Conservation (phyloP, 148 eudicot species). For the Cornus controversa region DNA sequence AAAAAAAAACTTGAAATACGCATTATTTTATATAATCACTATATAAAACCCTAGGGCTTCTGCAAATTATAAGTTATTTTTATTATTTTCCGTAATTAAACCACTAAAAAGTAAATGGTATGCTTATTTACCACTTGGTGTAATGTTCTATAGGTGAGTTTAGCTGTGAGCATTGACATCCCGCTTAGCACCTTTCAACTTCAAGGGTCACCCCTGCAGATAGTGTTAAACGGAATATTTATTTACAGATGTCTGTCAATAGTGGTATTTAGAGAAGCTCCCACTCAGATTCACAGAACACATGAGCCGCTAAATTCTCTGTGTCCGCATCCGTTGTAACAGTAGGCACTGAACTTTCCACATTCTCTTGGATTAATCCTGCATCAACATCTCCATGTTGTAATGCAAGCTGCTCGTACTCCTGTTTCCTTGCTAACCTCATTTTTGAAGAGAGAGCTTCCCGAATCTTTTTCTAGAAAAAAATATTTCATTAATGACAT, state of each 20-base stretch:
- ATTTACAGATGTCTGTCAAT: constrained; percentile 10
- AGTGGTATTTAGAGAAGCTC: constrained; percentile 36
- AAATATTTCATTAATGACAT: constrained; percentile 8
- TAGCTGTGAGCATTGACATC: background rate
- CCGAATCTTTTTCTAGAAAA: constrained; percentile 39
- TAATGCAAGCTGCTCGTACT: constrained; percentile 28
- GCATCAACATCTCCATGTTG: constrained; percentile 12
- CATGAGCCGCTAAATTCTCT: constrained; percentile 7
- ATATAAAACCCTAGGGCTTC: too few relatives aligned
- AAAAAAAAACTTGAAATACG: too few relatives aligned
- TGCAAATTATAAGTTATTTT: too few relatives aligned
- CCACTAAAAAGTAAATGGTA: background rate
- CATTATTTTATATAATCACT: too few relatives aligned
- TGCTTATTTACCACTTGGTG: background rate
- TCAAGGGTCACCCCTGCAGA: background rate
- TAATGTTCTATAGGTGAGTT: background rate
- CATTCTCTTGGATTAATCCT: constrained; percentile 8
- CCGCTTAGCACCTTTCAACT: background rate
- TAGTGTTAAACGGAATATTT: background rate
- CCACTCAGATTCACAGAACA: constrained; percentile 37
- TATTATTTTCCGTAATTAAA: too few relatives aligned
- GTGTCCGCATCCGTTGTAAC: background rate
- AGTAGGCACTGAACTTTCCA: background rate
- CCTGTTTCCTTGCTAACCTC: constrained; percentile 35
- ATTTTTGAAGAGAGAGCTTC: constrained; percentile 34